Base-by-base conservation (phyloP, 331 rosid species). In the Stylosanthes scabra region DNA sequence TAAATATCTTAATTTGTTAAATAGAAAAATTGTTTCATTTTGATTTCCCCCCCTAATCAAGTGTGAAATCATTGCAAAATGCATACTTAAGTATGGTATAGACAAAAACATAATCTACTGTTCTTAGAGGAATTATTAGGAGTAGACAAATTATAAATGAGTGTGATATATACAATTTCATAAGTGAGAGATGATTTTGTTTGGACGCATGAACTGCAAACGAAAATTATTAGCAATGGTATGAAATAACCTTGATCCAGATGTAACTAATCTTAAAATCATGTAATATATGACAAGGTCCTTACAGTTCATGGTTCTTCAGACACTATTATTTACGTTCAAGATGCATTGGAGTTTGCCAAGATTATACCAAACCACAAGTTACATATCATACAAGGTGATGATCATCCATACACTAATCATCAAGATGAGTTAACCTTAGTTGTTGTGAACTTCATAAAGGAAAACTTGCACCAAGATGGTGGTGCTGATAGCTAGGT, bases 391-490 rank as follows among this genome's bases (percentile, higher is more conserved):
- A 67, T 87, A 49, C 91, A 86, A 77, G 91, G 93, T 80, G 96
- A 93, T 63, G 81, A 91, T 84, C 98, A 93, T 78, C 39, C 78
- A 25, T 86, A 74, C 87, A 82, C 88, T 62, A 11, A 74, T 44
- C 80, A 89, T 81, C 94, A 85, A 86, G 79, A 66, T 31, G 92
- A 89, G 72, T 69, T 93, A 64, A 87, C 87, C 67, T 85, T 78
- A 1, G 46, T 68, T 37, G 84, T 76, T 47, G 78, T 76, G 37
- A 68, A 80, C 65, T 83, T 80, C 52, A 76, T 80, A 37, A 63
- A 72, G 76, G 85, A 80, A 80, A 58, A 67, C 78, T 25, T 83
- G 76, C 78, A 63, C 37, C 68, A 51, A 28, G 72, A 76, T 31
- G 51, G n/a, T 39, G 13, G 16, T 62, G 3, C 66, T 56, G 65